Evolutionary conservation across 345 rosid species (phyloP).

Genomic region (Hirschfeldia incana): DNA sequence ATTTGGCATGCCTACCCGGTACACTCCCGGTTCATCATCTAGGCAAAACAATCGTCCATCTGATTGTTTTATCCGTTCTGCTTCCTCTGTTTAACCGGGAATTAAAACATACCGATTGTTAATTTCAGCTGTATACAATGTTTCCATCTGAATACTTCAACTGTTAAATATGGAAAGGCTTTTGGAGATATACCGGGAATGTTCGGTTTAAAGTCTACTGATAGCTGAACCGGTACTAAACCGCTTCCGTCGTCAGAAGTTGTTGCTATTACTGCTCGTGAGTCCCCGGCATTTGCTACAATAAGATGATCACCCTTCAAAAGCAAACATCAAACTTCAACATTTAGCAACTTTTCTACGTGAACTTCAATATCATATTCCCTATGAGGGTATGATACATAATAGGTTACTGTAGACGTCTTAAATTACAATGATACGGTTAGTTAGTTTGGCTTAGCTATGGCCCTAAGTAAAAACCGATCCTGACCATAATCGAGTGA

Average conservation of each 20-base stretch:
- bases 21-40: conserved; percentile 77
- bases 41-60: conserved; percentile 68
- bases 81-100: conserved; percentile 64
- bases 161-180: neutral
- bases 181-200: conserved; percentile 56
- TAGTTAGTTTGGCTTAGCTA: no score
- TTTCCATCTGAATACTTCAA: neutral
- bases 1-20: conserved; percentile 74
- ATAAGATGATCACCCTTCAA: conserved; percentile 50
- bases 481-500: neutral
- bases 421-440: neutral
- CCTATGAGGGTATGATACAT: neutral
- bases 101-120: conserved; percentile 3
- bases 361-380: no score
- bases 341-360: neutral
- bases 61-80: conserved; percentile 66
- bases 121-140: neutral
- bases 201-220: conserved; percentile 79
- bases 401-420: neutral
- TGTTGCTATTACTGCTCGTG: conserved; percentile 75
- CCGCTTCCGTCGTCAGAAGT: conserved; percentile 41
- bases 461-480: no score
- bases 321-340: neutral
- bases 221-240: conserved; percentile 73
- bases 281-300: conserved; percentile 80